Percentiles rank a stretch among this genome's conserved stretches.
Conservation (phyloP, 495 filamentous ascomycete species). For the Pyrenula aspistea region DNA sequence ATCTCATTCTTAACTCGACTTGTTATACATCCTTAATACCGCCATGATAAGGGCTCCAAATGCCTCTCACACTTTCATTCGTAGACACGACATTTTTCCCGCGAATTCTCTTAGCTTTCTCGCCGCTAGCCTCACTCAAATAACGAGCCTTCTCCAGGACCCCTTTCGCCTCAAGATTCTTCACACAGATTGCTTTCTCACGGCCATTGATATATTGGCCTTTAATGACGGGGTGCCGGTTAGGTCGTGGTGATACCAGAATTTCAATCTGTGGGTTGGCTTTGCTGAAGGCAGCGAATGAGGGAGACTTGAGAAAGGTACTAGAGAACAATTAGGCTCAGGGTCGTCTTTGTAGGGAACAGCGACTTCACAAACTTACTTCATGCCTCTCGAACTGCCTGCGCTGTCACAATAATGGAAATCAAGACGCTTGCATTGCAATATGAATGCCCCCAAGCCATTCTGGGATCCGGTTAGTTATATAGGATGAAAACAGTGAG, state of each 20-base stretch:
- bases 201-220: conserved; percentile 86
- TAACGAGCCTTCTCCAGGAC: conserved; percentile 71
- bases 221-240: conserved; percentile 74
- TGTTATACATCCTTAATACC: conserved; percentile 30
- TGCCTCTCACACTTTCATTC: conserved; percentile 85
- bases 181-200: conserved; percentile 77
- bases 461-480: conserved; percentile 43
- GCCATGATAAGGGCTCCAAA: conserved; percentile 92
- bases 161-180: conserved; percentile 69
- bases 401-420: conserved; percentile 95
- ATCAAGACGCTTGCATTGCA: conserved; percentile 91
- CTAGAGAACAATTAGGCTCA: conserved; percentile 27
- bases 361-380: conserved; percentile 42
- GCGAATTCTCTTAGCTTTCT: conserved; percentile 67
- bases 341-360: neutral
- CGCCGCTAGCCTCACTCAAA: conserved; percentile 71
- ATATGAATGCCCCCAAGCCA: conserved; percentile 90
- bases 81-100: conserved; percentile 72
- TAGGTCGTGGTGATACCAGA: conserved; percentile 73
- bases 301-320: conserved; percentile 58
- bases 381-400: conserved; percentile 87
- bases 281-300: conserved; percentile 63
- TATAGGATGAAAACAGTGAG: neutral
- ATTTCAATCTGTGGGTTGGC: conserved; percentile 85
- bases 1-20: too few relatives aligned